These are phyloP conservation scores for Kokia cookei DNA, from an alignment of 441 rosid species.

Conservation along the genomic window DNA sequence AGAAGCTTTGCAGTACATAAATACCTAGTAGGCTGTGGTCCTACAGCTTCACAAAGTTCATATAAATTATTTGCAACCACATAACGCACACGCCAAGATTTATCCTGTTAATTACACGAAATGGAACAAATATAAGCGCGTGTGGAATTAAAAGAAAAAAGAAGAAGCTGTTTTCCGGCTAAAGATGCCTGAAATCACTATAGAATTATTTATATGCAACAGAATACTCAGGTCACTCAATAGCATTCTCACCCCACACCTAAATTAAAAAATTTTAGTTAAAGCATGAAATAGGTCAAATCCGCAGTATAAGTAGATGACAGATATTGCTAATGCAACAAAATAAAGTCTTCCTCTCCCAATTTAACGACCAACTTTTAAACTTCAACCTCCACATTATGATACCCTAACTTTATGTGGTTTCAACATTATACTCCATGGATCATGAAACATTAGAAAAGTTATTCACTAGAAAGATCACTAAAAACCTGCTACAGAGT, in stretches of 20 bases:
- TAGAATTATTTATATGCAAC: neutral
- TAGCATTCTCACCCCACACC: neutral
- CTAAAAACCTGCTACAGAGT: neutral
- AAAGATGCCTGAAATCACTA: neutral
- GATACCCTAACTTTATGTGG: neutral
- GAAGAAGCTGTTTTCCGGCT: neutral
- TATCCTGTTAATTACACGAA: conserved; percentile 48
- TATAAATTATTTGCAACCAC: conserved; percentile 91
- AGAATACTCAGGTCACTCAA: neutral
- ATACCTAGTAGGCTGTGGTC: conserved; percentile 83
- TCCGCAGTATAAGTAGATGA: neutral
- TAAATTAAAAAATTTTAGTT: neutral
- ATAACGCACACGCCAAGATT: conserved; percentile 96
- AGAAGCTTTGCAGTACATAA: neutral
- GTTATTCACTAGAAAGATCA: neutral
- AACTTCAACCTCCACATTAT: neutral
- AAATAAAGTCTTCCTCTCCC: neutral
- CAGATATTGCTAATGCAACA: neutral
- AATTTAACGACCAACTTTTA: neutral
- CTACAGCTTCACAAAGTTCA: conserved; percentile 89
- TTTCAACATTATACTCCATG: neutral
- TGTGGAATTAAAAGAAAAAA: neutral
- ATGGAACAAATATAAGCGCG: conserved; percentile 2
- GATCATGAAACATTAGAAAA: neutral
- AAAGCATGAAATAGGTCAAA: neutral